Percentiles rank a stretch among this genome's conserved stretches.
Evolutionary conservation across 2,329 filamentous ascomycete genomes (phyloP).

Genomic region (Fusarium buharicum): DNA sequence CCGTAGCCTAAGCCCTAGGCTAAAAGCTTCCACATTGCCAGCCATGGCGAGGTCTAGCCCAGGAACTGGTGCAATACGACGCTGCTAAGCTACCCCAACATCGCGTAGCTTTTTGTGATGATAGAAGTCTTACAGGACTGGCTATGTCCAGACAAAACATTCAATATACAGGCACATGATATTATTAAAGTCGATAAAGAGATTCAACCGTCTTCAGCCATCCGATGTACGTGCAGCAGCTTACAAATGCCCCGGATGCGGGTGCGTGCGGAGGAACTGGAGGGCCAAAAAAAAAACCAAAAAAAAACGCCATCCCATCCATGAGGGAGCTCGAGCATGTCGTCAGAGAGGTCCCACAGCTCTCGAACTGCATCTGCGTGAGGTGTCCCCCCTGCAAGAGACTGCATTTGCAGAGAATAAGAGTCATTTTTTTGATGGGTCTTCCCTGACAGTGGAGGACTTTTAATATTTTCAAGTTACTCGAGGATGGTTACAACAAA

Average conservation of each 20-base stretch:
- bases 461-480: background rate
- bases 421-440: constrained; percentile 18
- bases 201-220: constrained; percentile 6
- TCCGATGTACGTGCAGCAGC: background rate
- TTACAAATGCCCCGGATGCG: constrained; percentile 28
- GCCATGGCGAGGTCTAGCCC: constrained; percentile 24
- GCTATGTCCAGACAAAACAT: constrained; percentile 3
- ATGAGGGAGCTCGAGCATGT: constrained; percentile 20
- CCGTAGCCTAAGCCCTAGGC: constrained; percentile 6
- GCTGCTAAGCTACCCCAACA: constrained; percentile 33
- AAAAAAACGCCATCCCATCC: constrained; percentile 19
- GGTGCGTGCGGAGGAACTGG: constrained; percentile 18
- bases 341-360: constrained; percentile 34
- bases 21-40: background rate
- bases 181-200: background rate
- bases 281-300: constrained; percentile 16
- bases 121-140: constrained; percentile 11
- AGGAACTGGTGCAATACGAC: constrained; percentile 38
- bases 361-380: constrained; percentile 36
- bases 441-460: background rate
- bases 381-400: constrained; percentile 20
- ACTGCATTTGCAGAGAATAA: constrained; percentile 3
- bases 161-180: background rate
- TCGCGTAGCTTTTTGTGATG: constrained; percentile 27
- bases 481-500: constrained; percentile 11